A percentile compares a stretch with the other conserved stretches of the same genome.
These are phyloP conservation scores for Haberlea rhodopensis DNA, from an alignment of 257 asterid genomes.

Conservation along the genomic window DNA sequence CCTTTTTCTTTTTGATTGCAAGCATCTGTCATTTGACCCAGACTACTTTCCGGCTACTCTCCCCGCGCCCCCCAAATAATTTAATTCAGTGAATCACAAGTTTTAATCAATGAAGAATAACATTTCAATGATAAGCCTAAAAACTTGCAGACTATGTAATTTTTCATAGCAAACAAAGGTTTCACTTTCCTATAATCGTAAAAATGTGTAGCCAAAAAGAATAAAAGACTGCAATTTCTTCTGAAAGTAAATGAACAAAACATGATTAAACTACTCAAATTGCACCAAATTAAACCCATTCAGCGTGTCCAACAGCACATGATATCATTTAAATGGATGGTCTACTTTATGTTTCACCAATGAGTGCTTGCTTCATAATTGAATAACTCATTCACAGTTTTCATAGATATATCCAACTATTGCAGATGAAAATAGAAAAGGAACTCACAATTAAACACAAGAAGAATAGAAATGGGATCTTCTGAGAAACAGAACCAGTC, in stretches of 20 bases:
- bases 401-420: constrained; percentile 9
- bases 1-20: too few relatives aligned
- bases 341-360: not conserved
- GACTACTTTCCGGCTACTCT: too few relatives aligned
- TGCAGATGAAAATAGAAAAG: constrained; percentile 10
- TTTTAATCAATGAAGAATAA: too few relatives aligned
- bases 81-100: too few relatives aligned
- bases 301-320: not conserved
- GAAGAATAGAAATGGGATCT: constrained; percentile 64
- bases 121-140: not conserved
- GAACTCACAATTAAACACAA: constrained; percentile 77
- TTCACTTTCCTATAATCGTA: not conserved
- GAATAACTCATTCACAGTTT: constrained; percentile 15
- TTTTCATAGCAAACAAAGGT: not conserved
- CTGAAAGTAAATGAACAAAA: not conserved
- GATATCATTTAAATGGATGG: not conserved
- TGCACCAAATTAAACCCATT: not conserved
- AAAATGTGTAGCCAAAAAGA: not conserved
- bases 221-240: not conserved
- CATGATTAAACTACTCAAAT: not conserved
- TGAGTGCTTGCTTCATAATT: not conserved
- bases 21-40: too few relatives aligned
- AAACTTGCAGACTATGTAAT: not conserved
- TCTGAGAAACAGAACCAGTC: constrained; percentile 69
- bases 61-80: too few relatives aligned